Conservation (phyloP, 2,329 filamentous ascomycete species). For the Graphilbum sp. region DNA sequence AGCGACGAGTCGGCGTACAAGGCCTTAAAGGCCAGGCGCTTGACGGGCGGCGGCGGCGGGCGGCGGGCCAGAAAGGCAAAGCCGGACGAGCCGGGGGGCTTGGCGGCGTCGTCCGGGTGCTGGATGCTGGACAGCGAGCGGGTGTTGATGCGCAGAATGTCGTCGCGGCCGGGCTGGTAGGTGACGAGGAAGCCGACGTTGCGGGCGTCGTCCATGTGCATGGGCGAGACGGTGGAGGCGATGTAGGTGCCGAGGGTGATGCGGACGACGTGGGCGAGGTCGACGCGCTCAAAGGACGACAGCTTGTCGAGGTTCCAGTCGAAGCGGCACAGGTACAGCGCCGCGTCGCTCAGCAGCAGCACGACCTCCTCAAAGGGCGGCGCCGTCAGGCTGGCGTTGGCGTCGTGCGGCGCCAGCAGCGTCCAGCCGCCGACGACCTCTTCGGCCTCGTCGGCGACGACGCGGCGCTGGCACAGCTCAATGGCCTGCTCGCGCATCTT, state of each 20-base stretch:
- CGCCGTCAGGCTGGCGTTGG: conserved; percentile 47
- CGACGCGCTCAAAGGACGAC: conserved; percentile 74
- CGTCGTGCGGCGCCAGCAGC: conserved; percentile 56
- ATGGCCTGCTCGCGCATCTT: conserved; percentile 80
- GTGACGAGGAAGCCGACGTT: conserved; percentile 75
- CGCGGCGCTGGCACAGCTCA: conserved; percentile 72
- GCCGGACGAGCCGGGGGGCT: conserved; percentile 8
- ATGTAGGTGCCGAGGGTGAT: conserved; percentile 79
- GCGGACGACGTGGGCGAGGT: conserved; percentile 53
- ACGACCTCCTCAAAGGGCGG: conserved; percentile 78
- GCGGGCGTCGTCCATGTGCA: conserved; percentile 58
- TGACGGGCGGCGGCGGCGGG: conserved; percentile 13
- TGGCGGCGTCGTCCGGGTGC: conserved; percentile 11
- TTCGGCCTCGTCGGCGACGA: conserved; percentile 67
- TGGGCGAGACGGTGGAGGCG: conserved; percentile 65
- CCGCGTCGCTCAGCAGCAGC: conserved; percentile 68
- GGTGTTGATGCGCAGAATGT: conserved; percentile 70
- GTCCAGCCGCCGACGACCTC: conserved; percentile 86
- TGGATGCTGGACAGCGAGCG: conserved; percentile 49
- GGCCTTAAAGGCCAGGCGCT: conserved; percentile 38
- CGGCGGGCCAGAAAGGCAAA: conserved; percentile 26
- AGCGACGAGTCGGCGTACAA: conserved; percentile 35
- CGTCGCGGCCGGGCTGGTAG: conserved; percentile 55
- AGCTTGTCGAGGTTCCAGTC: conserved; percentile 96
- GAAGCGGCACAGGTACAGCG: conserved; percentile 77